Percentiles rank a stretch among this genome's conserved stretches.
phyloP scores from a whole-genome alignment of 2,329 filamentous ascomycete genomes.

The Penicillium psychrosexuale region DNA sequence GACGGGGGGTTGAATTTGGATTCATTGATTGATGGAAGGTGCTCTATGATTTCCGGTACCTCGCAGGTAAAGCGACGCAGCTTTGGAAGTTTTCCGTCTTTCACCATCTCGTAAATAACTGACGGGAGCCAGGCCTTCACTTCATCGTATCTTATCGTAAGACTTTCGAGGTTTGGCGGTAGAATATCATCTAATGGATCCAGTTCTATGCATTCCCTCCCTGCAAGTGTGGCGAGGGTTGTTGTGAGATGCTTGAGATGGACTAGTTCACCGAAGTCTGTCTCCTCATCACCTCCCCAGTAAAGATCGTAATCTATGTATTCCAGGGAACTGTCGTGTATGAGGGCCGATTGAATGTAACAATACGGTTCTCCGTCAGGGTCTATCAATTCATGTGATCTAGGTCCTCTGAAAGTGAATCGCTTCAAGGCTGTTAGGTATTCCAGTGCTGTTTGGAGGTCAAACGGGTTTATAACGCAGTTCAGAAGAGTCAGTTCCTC shows the following conservation, averaged over 20 bases:
- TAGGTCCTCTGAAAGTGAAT: slow-evolving; percentile 1
- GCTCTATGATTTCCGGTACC: slow-evolving; percentile 1
- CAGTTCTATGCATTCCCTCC: neutral
- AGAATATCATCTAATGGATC: neutral
- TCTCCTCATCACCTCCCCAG: slow-evolving; percentile 1
- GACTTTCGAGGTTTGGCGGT: slow-evolving; percentile 4
- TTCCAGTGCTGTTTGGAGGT: neutral
- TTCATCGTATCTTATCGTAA: slow-evolving; percentile 8
- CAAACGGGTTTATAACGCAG: neutral
- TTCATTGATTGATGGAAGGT: slow-evolving; percentile 1
- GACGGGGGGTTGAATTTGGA: neutral
- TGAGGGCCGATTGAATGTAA: neutral
- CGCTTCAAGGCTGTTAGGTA: slow-evolving; percentile 3
- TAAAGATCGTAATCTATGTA: slow-evolving; percentile 8
- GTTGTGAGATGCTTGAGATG: slow-evolving; percentile 4
- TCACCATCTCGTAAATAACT: neutral
- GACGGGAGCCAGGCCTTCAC: neutral
- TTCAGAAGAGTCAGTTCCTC: slow-evolving; percentile 9
- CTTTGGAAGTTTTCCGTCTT: neutral
- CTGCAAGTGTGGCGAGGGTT: neutral
- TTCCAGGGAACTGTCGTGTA: neutral
- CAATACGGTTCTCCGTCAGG: too few species aligned
- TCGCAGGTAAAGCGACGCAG: slow-evolving; percentile 3
- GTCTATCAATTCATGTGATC: neutral
- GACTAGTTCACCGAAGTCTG: neutral